Percentiles rank a stretch among this genome's conserved stretches.
Conservation (phyloP, 305 asterid species). For the Solanum aculeatissimum region DNA sequence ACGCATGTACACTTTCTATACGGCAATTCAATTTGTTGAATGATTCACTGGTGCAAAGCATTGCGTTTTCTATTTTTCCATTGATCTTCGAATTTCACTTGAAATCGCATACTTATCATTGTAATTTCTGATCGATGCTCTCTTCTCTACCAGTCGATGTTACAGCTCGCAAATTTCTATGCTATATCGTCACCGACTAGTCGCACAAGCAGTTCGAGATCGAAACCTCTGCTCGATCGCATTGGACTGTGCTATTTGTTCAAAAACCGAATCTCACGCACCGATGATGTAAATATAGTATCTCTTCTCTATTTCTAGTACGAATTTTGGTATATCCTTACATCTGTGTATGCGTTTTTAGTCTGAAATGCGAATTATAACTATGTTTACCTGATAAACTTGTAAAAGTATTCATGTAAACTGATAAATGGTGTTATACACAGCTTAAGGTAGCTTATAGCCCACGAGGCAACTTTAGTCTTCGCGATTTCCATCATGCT, state of each 20-base stretch:
- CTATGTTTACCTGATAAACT: not conserved
- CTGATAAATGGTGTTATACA: conserved; percentile 13
- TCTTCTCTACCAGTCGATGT: conserved; percentile 36
- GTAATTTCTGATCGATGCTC: not conserved
- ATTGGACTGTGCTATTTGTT: conserved; percentile 69
- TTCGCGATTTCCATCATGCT: conserved; percentile 87
- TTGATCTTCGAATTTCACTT: not conserved
- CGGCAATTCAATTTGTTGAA: not conserved
- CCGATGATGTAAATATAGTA: conserved; percentile 43
- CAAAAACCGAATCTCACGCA: conserved; percentile 39
- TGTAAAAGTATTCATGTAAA: not conserved
- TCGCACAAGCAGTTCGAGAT: conserved; percentile 10
- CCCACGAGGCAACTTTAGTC: conserved; percentile 66
- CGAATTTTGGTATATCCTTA: not conserved
- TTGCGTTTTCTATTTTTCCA: not conserved
- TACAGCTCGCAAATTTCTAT: conserved; percentile 84
- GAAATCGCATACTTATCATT: not conserved
- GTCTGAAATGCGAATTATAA: not conserved
- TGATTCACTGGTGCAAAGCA: not conserved
- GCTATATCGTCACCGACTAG: conserved; percentile 36
- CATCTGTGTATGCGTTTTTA: not conserved
- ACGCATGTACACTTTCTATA: not conserved
- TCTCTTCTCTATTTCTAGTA: not conserved
- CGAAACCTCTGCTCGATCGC: conserved; percentile 51
- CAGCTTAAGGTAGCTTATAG: conserved; percentile 91